Evolutionary conservation across 2,329 filamentous ascomycete genomes (phyloP).

Genomic region (Coniosporium uncinatum): DNA sequence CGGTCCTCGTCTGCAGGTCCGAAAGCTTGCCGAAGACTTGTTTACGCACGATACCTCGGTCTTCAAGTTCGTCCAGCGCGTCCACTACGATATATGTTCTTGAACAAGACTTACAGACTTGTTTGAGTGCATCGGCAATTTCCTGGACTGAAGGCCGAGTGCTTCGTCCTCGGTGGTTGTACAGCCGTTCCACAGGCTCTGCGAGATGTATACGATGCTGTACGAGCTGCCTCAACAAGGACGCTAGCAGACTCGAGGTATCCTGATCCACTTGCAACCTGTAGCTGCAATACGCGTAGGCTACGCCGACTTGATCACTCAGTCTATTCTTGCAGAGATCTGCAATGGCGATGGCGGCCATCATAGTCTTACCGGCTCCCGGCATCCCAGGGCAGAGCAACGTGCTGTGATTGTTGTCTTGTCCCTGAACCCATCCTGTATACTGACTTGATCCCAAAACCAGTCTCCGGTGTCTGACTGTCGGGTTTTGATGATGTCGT

Average conservation of each 20-base stretch:
- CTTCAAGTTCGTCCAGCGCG: slow-evolving; percentile 24
- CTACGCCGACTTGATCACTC: slow-evolving; percentile 13
- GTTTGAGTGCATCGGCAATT: slow-evolving; percentile 10
- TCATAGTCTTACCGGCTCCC: slow-evolving; percentile 20
- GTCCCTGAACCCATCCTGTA: slow-evolving; percentile 7
- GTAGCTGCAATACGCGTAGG: slow-evolving; percentile 26
- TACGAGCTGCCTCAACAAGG: slow-evolving; percentile 26
- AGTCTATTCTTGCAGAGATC: slow-evolving; percentile 7
- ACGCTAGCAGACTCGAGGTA: slow-evolving; percentile 14
- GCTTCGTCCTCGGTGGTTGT: slow-evolving; percentile 12
- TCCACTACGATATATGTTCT: slow-evolving; percentile 22
- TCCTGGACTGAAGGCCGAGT: slow-evolving; percentile 6
- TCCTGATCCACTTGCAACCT: slow-evolving; percentile 16
- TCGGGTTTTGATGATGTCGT: slow-evolving; percentile 5
- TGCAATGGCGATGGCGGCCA: slow-evolving; percentile 16
- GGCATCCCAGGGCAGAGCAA: slow-evolving; percentile 18
- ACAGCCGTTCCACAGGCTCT: slow-evolving; percentile 12
- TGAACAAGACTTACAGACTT: slow-evolving; percentile 11
- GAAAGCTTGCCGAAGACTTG: slow-evolving; percentile 8
- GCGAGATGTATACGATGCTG: slow-evolving; percentile 11
- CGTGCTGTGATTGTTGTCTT: slow-evolving; percentile 8
- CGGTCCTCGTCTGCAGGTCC: slow-evolving; percentile 5
- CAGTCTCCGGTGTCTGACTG: slow-evolving; percentile 11
- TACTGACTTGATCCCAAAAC: slow-evolving; percentile 12
- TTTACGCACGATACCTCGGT: slow-evolving; percentile 6